Percentiles rank a stretch among this genome's conserved stretches.
phyloP scores from a whole-genome alignment of 441 rosid species.

The Pelargonium myrrhifolium region DNA sequence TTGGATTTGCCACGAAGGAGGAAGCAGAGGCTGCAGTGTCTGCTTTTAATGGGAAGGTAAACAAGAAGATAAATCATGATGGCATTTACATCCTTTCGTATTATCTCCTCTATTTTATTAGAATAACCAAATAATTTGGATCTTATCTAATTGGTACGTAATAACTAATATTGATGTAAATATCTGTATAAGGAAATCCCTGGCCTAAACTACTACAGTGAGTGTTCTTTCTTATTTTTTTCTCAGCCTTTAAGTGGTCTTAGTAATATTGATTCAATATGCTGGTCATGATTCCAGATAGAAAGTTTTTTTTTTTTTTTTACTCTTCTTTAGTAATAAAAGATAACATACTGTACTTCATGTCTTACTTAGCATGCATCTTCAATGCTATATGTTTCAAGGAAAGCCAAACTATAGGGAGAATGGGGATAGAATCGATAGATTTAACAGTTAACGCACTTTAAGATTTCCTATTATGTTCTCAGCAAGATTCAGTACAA shows the following conservation, averaged over 20 bases:
- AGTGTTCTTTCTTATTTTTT: no score
- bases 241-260: no score
- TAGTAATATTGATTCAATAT: neutral
- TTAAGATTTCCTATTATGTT: neutral
- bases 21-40: constrained; percentile 75
- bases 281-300: neutral
- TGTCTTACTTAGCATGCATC: neutral
- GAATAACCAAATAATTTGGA: no score
- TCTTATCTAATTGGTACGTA: no score
- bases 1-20: constrained; percentile 67
- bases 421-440: neutral
- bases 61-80: constrained; percentile 7
- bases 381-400: neutral
- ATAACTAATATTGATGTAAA: no score
- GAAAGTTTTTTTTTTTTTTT: no score
- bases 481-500: neutral
- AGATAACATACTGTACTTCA: neutral
- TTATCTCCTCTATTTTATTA: no score
- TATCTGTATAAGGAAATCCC: no score
- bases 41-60: constrained; percentile 71
- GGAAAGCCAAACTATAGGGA: neutral
- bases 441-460: neutral
- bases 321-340: neutral
- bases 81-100: neutral
- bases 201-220: no score